Percentiles rank a stretch among this genome's conserved stretches.
phyloP scores from a whole-genome alignment of 495 filamentous ascomycete genomes.

The Penicillium lividum region DNA sequence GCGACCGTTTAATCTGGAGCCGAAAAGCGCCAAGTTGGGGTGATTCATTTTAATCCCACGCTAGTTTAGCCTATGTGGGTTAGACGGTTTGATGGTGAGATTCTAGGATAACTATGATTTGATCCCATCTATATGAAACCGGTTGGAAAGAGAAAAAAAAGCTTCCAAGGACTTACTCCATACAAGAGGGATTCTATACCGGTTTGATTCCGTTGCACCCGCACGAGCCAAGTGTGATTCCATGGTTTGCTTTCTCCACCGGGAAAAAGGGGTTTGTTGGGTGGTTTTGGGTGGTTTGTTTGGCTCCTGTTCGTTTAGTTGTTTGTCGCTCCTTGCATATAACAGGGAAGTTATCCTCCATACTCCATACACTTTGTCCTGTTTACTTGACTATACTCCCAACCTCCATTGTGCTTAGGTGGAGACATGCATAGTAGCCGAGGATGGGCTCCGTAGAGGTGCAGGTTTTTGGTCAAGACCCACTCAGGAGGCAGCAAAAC shows the following conservation, averaged over 20 bases:
- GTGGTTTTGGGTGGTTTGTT: neutral
- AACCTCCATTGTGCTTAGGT: conserved; percentile 6
- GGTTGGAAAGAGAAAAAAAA: neutral
- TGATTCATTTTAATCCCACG: neutral
- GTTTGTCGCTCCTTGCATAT: neutral
- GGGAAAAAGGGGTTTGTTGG: neutral
- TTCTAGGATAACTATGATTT: neutral
- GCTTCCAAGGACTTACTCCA: neutral
- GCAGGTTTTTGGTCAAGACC: neutral
- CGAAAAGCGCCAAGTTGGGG: neutral
- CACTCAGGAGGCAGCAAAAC: neutral
- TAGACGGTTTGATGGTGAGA: neutral
- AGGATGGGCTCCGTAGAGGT: neutral
- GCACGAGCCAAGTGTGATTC: neutral
- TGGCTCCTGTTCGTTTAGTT: neutral
- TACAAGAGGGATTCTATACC: neutral
- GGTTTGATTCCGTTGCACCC: neutral
- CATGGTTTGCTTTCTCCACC: neutral
- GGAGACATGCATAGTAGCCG: conserved; percentile 5
- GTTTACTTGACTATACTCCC: neutral
- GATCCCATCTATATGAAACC: neutral
- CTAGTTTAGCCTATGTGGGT: neutral
- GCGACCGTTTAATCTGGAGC: neutral
- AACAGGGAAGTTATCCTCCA: no score
- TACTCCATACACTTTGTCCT: no score